Conservation (phyloP, 306 rosid genomes). For the Rubus parviflorus region DNA sequence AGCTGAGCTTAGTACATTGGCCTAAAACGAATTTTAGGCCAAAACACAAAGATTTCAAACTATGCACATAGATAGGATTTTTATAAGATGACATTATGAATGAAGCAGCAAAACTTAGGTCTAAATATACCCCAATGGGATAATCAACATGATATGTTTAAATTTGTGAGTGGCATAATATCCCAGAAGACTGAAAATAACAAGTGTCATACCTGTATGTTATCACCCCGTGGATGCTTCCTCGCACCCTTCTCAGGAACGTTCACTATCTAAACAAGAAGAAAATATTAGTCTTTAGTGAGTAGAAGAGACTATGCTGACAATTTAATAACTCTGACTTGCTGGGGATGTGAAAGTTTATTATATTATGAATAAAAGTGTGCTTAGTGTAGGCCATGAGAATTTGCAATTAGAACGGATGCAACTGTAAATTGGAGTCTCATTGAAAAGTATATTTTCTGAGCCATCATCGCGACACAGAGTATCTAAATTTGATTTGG, state of each 20-base stretch:
- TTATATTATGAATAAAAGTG: background rate
- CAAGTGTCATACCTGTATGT: constrained; percentile 70
- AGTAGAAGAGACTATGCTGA: constrained; percentile 23
- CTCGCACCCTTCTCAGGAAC: constrained; percentile 98
- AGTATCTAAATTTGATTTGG: background rate
- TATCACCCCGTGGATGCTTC: constrained; percentile 94
- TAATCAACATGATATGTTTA: constrained; percentile 7
- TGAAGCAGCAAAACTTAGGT: background rate
- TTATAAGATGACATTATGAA: background rate
- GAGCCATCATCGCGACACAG: background rate
- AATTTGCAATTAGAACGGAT: background rate
- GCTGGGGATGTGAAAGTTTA: background rate
- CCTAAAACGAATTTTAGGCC: background rate
- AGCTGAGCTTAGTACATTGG: background rate
- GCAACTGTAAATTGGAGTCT: background rate
- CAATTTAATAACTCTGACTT: constrained; percentile 9
- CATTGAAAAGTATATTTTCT: background rate
- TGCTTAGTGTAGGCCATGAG: background rate
- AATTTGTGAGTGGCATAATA: background rate
- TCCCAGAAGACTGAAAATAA: background rate
- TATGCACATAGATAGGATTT: background rate
- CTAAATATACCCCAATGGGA: background rate
- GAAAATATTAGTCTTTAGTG: constrained; percentile 36
- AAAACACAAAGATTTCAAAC: background rate
- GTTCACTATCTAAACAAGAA: constrained; percentile 83